Base-by-base conservation (phyloP, 2,329 filamentous ascomycete species). In the Sporothrix mexicana region DNA sequence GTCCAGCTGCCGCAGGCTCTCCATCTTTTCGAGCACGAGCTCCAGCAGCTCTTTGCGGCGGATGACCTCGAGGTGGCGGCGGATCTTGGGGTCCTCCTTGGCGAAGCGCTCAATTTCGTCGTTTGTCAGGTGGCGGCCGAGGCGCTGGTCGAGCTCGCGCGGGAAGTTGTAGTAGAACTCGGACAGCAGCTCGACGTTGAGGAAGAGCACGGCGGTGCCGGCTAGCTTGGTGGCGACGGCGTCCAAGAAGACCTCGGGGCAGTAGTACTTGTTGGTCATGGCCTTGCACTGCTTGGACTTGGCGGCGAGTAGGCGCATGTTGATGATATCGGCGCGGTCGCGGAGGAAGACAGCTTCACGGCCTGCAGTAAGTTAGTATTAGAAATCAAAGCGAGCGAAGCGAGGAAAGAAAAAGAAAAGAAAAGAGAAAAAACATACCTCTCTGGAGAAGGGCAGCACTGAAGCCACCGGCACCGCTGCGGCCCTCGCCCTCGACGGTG, bases 121-220 rank as follows among this genome's bases (percentile, higher is more conserved):
- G 72, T 92, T 89, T 47, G 89, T 89, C 74, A 98, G 86, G 77
- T 94, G 91, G 36, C 94, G 90, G 62, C 95, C 94, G 12, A 99
- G 90, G 47, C 95, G 90, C 74, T 92, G 85, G 80, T 99, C 96
- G 13, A 99, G 88, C 80, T 98, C 94, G 53, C 96, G 89, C 0
- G 96, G 96, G 82, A 99, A 99, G 80, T 96, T 94, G 83, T 98
- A 97, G 84, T 97, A 98, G 81, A 98, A 99, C 79, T 99, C 97
- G 1, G 93, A 95, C 20, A 99, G 88, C 23, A 99, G 88, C 83
- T 99, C 97, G 12, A 98, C 96, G 79, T 99, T 98, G 43, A 99
- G 88, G 86, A 99, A 99, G 0, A 99, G 89, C 9, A 99, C 96
- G 1, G 96, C 95, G 0, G 96, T 99, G 1, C 94, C 92, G 2